Percentiles rank a stretch among this genome's conserved stretches.
Conservation (phyloP, 352 stramenopile species). For the Globisporangium spinosum region DNA sequence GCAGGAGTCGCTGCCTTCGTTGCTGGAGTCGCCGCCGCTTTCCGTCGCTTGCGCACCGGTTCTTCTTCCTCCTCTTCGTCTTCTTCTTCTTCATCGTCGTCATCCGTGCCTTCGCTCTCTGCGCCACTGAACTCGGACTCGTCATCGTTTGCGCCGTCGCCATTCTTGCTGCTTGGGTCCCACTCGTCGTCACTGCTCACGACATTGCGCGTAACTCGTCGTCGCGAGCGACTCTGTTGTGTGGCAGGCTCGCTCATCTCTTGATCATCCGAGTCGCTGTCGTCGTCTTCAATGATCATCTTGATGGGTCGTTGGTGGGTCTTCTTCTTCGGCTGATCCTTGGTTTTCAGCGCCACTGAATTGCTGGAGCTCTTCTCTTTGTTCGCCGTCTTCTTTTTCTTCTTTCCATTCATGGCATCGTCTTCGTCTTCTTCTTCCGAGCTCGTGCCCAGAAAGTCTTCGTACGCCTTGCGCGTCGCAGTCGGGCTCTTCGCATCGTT, state of each 20-base stretch:
- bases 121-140: slow-evolving; percentile 51
- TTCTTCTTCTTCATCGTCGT: slow-evolving; percentile 42
- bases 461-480: slow-evolving; percentile 56
- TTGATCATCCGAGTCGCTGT: slow-evolving; percentile 63
- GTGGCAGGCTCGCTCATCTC: not conserved
- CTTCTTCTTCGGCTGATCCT: slow-evolving; percentile 24
- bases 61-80: slow-evolving; percentile 47
- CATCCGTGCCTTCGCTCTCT: slow-evolving; percentile 31
- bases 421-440: slow-evolving; percentile 56
- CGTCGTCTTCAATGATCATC: slow-evolving; percentile 73
- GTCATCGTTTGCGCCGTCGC: slow-evolving; percentile 35
- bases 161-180: slow-evolving; percentile 36
- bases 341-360: slow-evolving; percentile 29
- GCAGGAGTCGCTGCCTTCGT: slow-evolving; percentile 25
- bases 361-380: slow-evolving; percentile 2
- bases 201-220: slow-evolving; percentile 26
- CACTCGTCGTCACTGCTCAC: slow-evolving; percentile 49
- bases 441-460: slow-evolving; percentile 68
- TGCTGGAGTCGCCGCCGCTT: slow-evolving; percentile 12
- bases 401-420: slow-evolving; percentile 17
- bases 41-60: slow-evolving; percentile 36
- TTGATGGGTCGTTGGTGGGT: slow-evolving; percentile 20
- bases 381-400: slow-evolving; percentile 16
- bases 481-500: slow-evolving; percentile 1
- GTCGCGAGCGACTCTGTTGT: slow-evolving; percentile 21